These are phyloP conservation scores for Anethum foeniculum DNA, from an alignment of 140 eudicot genomes.

Conservation along the genomic window DNA sequence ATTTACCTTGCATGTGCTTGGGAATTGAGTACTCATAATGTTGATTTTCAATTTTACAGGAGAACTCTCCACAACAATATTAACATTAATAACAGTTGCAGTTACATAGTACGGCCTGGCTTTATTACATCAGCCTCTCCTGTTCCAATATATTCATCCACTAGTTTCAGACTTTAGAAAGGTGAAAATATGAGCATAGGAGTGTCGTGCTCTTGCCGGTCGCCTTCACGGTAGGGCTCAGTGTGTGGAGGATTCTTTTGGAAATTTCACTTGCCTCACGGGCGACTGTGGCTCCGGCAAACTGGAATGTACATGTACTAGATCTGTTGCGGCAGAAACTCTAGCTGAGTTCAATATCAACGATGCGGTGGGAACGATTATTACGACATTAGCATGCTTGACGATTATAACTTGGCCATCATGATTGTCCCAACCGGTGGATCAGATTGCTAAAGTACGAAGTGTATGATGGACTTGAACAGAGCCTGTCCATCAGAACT, in stretches of 20 bases:
- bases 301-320: conserved; percentile 12
- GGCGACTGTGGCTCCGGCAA: conserved; percentile 25
- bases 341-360: conserved; percentile 15
- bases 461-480: conserved; percentile 10
- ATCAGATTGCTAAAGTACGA: conserved; percentile 4
- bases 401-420: conserved; percentile 16
- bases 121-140: conserved; percentile 34
- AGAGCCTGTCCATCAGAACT: conserved; percentile 12
- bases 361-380: conserved; percentile 10
- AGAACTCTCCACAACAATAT: conserved; percentile 33
- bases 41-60: conserved; percentile 20
- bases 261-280: conserved; percentile 22
- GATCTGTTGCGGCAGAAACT: conserved; percentile 14
- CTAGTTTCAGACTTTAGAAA: conserved; percentile 17
- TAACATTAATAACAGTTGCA: conserved; percentile 53
- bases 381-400: conserved; percentile 13
- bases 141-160: not conserved
- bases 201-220: conserved; percentile 13
- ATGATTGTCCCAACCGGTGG: conserved; percentile 12
- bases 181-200: conserved; percentile 8
- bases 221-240: conserved; percentile 17
- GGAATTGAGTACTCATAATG: too few species aligned
- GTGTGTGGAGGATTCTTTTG: conserved; percentile 17
- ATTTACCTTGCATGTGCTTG: too few species aligned
- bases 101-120: conserved; percentile 62